phyloP scores from a whole-genome alignment of 139 green algal genomes.

The Closterium sp. region DNA sequence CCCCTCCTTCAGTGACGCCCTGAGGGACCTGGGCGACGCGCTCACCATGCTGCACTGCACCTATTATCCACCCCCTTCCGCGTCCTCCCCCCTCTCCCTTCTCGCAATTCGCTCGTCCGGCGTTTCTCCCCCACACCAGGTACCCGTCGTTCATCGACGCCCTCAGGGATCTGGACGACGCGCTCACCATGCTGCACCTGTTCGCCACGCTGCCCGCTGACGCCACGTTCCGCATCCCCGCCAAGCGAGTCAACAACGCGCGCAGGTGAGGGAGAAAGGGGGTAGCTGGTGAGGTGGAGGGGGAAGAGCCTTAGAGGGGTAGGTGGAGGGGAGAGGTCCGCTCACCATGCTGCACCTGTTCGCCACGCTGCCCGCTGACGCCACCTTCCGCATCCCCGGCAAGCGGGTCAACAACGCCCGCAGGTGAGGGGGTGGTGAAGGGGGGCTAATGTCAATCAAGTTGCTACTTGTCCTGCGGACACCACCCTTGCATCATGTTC shows the following conservation, averaged over 20 bases:
- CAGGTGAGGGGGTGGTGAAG: conserved; percentile 9
- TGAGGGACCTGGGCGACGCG: conserved; percentile 95
- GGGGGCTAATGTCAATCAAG: not conserved
- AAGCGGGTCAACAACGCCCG: conserved; percentile 50
- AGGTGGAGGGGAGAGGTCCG: conserved; percentile 58
- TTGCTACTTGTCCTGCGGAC: too few relatives aligned
- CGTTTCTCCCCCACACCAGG: conserved; percentile 47
- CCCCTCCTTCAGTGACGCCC: conserved; percentile 92
- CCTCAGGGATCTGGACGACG: conserved; percentile 95
- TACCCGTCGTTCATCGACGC: conserved; percentile 98
- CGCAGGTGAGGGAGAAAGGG: conserved; percentile 10
- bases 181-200: conserved; percentile 92
- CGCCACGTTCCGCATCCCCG: conserved; percentile 59
- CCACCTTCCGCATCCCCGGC: conserved; percentile 59
- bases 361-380: conserved; percentile 29
- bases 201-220: conserved; percentile 88
- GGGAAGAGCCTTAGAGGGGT: not conserved
- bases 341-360: conserved; percentile 57
- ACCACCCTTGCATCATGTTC: too few relatives aligned
- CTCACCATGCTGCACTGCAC: conserved; percentile 83
- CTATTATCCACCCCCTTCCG: not conserved
- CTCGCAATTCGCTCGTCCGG: not conserved
- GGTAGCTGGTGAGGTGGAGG: not conserved
- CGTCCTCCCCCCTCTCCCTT: not conserved
- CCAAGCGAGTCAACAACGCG: conserved; percentile 51